Base-by-base conservation (phyloP, 352 stramenopile genomes). In the Peronospora destructor region DNA sequence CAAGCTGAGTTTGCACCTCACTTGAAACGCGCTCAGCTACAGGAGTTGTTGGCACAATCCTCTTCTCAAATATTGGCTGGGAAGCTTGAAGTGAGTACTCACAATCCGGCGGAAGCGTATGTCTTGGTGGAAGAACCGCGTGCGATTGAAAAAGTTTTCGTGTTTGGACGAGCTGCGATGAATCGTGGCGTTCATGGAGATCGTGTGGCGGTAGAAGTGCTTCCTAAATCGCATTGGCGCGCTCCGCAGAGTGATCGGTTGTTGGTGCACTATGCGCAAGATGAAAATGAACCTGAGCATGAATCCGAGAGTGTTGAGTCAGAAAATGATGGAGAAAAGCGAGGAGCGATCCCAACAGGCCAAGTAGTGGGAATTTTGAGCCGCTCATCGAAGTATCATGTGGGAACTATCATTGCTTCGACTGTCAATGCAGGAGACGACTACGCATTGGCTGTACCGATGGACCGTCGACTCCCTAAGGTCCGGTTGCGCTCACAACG, bases 131-230 rank as follows among this genome's bases (percentile, higher is more conserved):
- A 84, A 6, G 50, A 62, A 30, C 59, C 63, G n/a, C 53, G 62
- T 4, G 40, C 66, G 6, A 40, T 76, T 16, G 71, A 84, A 10
- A 76, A 73, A 32, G 72, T 93, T 13, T 88, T 88, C 64, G 59
- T 91, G 0, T 84, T 74, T 49, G 81, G 78, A 21, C 73, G 76
- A 19, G 69, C 83, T 42, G 71, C 94, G 51, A 91, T 98, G 56
- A 99, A 99, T 71, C 85, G 97, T 43, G 96, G 95, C 3, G 73
- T 99, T 1, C 95, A 99, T 62, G 96, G 96, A 21, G 97, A 99
- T 73, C 64, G 95, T 9, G 96, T 99, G 10, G 92, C 87, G 3
- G 81, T 99, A 16, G 71, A 97, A 49, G 61, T 98, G 29, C 68
- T 98, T 32, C 68, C 84, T 0, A 63, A 91, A 23, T 50, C 61